Percentiles rank a stretch among this genome's conserved stretches.
phyloP scores from a whole-genome alignment of 202 grass and related monocot species.

The Elaeis oleifera region DNA sequence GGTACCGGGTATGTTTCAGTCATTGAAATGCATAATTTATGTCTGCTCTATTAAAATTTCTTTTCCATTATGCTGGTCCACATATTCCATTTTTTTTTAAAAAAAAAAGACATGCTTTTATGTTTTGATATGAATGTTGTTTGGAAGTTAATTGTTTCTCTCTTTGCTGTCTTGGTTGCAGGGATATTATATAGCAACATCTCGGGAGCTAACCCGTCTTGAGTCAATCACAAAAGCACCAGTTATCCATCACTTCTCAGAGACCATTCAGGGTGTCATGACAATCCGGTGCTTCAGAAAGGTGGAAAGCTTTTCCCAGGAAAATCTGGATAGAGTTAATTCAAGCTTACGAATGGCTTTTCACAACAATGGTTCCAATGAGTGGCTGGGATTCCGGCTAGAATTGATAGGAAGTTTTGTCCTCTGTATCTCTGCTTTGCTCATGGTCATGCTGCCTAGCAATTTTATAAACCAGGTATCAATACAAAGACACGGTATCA shows the following conservation, averaged over 20 bases:
- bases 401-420: constrained; percentile 80
- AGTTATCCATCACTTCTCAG: constrained; percentile 97
- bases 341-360: constrained; percentile 96
- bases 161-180: constrained; percentile 18
- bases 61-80: not conserved
- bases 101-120: no score
- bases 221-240: constrained; percentile 95
- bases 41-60: not conserved
- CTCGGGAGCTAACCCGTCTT: constrained; percentile 87
- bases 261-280: constrained; percentile 85
- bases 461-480: constrained; percentile 67
- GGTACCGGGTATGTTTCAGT: constrained; percentile 68
- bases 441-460: constrained; percentile 76
- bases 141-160: no score
- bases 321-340: constrained; percentile 77
- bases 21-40: not conserved
- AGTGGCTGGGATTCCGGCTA: constrained; percentile 85
- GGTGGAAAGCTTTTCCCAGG: constrained; percentile 47
- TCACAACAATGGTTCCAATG: constrained; percentile 91
- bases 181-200: constrained; percentile 75
- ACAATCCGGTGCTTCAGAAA: constrained; percentile 94
- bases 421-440: constrained; percentile 74
- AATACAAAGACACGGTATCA: not conserved
- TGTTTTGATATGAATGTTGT: no score
- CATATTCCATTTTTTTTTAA: no score